Evolutionary conservation across 192 early-diverging fungal genomes (phyloP), one percentile per base, ranked within the genome.

Genomic region (Linderina pennispora): DNA sequence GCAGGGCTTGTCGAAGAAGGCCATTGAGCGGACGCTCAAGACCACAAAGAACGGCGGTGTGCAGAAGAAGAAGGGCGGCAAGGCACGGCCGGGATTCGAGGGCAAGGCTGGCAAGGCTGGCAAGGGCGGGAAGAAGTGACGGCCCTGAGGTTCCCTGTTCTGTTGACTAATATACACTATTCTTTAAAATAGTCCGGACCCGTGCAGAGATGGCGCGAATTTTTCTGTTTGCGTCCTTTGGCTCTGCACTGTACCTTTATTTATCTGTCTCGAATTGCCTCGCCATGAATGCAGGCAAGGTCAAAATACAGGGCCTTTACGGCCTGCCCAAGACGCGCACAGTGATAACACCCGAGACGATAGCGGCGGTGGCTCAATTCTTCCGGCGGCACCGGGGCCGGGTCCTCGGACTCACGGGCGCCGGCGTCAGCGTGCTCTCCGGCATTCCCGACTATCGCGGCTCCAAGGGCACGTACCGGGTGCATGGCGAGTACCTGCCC

Each of bases 391-490:
- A 70, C 40, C 21, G 18, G 17, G 66, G 66, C 13, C 26, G 43
- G 24, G 66, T 58, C 21, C 59, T 70, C 22, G 66, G 33, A 9
- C 45, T 70, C 14, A 70, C 66, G 1, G 66, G 66, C 25, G 53
- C 64, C 40, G 80, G 80, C 8, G 77, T 81, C 40, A 79, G 77
- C 16, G 83, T 82, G 9, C 76, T 80, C 36, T 84, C 78, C 0
- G 79, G 78, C 22, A 87, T 91, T 22, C 92, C 91, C 1, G 88
- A 91, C 73, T 93, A 92, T 57, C 80, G 91, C 39, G 91, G 91
- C 6, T 69, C 84, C 32, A 66, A 74, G 41, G 85, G 83, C 24
- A 80, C 78, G 5, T 88, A 88, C 48, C 67, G 77, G 6, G 70
- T 80, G 33, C 81, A 88, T 57, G 77, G 78, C 34, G 80, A 81